Evolutionary conservation across 2,329 filamentous ascomycete species (phyloP), one percentile per base, ranked within the genome.

Genomic region (Fusarium decemcellulare): DNA sequence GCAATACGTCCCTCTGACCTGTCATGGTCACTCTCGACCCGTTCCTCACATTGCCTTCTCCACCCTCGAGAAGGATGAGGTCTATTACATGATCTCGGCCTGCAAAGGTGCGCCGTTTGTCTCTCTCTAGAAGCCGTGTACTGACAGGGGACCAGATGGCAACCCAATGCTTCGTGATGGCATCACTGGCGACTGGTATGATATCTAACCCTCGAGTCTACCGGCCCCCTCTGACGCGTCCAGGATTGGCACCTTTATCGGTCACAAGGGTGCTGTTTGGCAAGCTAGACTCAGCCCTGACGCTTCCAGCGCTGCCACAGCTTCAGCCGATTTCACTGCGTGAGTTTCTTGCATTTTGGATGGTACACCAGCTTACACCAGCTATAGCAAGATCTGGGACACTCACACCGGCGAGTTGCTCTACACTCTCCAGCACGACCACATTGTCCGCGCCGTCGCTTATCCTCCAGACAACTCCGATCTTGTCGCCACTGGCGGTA

Each of bases 141-240:
- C 72, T 78, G 60, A 79, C 68, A 32, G 42, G 51, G 14, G 63
- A 63, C 59, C 80, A 95, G 96, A 99, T 85, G 95, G 95, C 77
- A 98, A 98, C 79, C 96, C 96, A 53, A 98, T 98, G 95, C 92
- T 99, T 74, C 93, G 96, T 71, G 94, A 98, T 83, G 96, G 96
- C 68, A 88, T 97, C 66, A 99, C 95, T 50, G 96, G 96, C 63
- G 95, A 98, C 81, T 98, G 95, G 93, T 93, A 84, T 64, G 85
- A 72, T 59, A 23, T 12, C 40, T 29, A 27, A 36, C 34, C 15
- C 36, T 50, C 16, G n/a, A 14, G 4, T 52, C 63, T 58, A 36
- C 37, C 36, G 48, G 11, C 27, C 14, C 23, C 50, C 34, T 50
- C 63, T 73, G 54, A 70, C 74, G 48, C 67, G 66, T 34, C 18